phyloP scores from a whole-genome alignment of 2,329 filamentous ascomycete species.

The Acarospora socialis region DNA sequence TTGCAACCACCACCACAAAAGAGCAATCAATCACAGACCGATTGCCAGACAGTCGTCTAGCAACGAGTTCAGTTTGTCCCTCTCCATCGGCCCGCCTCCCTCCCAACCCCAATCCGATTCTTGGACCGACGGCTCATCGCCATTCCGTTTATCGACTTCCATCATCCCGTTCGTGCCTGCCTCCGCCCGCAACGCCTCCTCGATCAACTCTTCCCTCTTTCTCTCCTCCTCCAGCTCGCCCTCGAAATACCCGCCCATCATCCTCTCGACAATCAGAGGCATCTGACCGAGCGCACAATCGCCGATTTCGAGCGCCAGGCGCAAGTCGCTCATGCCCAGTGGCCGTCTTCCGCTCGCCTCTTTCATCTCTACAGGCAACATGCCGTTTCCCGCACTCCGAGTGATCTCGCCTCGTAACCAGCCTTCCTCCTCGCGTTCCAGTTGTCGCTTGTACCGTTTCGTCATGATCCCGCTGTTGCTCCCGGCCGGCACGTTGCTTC shows the following conservation, averaged over 20 bases:
- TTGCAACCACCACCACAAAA: no score
- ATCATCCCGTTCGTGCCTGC: slow-evolving; percentile 22
- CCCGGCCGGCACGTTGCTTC: slow-evolving; percentile 45
- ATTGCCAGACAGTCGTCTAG: slow-evolving; percentile 28
- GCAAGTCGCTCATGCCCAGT: slow-evolving; percentile 63
- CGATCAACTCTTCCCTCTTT: slow-evolving; percentile 6
- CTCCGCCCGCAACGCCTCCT: no score
- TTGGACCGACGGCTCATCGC: slow-evolving; percentile 15
- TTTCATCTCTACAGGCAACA: slow-evolving; percentile 69
- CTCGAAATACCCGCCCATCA: slow-evolving; percentile 59
- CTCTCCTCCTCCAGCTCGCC: slow-evolving; percentile 50
- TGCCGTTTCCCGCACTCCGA: slow-evolving; percentile 55
- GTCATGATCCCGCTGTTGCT: slow-evolving; percentile 64
- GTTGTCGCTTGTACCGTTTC: slow-evolving; percentile 58
- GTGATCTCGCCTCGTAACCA: slow-evolving; percentile 58
- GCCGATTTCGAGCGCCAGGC: slow-evolving; percentile 59
- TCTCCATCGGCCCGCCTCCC: slow-evolving; percentile 40
- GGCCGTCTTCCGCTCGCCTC: slow-evolving; percentile 57
- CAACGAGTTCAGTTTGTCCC: slow-evolving; percentile 34
- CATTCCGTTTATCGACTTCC: slow-evolving; percentile 21
- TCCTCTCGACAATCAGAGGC: slow-evolving; percentile 56
- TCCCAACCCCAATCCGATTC: slow-evolving; percentile 43
- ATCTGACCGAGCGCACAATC: slow-evolving; percentile 65
- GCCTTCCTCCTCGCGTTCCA: slow-evolving; percentile 61
- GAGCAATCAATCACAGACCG: slow-evolving; percentile 10